A percentile compares a stretch with the other conserved stretches of the same genome.
These are phyloP conservation scores for Ceratobasidium theobromae DNA, from an alignment of 1,284 basidiomycete genomes.

Conservation along the genomic window DNA sequence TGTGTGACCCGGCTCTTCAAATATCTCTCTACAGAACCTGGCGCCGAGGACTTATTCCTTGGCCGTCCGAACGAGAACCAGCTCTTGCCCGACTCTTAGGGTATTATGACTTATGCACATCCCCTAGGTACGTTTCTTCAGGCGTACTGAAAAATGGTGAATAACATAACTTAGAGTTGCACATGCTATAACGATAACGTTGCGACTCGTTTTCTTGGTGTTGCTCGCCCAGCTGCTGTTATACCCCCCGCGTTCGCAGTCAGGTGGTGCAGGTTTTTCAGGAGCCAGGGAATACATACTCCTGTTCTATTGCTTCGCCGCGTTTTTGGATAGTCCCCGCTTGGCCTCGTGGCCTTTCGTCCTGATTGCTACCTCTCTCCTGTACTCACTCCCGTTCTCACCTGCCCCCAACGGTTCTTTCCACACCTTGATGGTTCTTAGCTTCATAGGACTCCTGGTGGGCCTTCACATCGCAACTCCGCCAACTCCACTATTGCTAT, in stretches of 20 bases:
- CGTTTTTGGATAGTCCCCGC: conserved; percentile 9
- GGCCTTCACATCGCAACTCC: neutral
- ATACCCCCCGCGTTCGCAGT: conserved; percentile 1
- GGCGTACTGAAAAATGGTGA: neutral
- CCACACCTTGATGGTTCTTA: conserved; percentile 3
- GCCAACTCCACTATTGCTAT: neutral
- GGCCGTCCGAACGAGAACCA: conserved; percentile 4
- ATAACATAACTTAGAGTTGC: conserved; percentile 5
- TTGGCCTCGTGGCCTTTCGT: conserved; percentile 23
- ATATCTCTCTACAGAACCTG: conserved; percentile 26
- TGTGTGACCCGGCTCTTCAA: conserved; percentile 26
- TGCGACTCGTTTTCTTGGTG: conserved; percentile 5
- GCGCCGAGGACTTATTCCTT: neutral
- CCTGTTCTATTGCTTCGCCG: conserved; percentile 14
- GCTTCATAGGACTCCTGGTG: conserved; percentile 15
- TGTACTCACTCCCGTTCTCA: conserved; percentile 20
- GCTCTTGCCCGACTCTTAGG: neutral
- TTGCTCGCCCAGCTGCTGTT: conserved; percentile 8
- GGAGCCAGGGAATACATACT: conserved; percentile 16
- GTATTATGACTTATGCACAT: conserved; percentile 21
- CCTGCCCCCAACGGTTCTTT: conserved; percentile 17
- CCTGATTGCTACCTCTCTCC: conserved; percentile 1
- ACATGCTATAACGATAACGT: conserved; percentile 8
- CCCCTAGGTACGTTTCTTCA: conserved; percentile 8
- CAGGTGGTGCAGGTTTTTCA: neutral